Conservation (phyloP, 164 flowering plant species). For the Sedum album region DNA sequence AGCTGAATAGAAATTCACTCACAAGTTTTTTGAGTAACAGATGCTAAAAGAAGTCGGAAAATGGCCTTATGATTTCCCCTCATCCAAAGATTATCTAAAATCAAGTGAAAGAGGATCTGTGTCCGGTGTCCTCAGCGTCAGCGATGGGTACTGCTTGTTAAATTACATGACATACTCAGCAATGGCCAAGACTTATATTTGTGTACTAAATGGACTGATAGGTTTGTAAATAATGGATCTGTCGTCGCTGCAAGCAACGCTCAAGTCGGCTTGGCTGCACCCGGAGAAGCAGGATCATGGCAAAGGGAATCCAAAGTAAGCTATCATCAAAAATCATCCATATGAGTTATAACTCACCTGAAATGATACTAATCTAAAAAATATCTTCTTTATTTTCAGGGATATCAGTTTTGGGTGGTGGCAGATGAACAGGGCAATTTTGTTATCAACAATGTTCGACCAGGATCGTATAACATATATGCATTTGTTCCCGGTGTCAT, state of each 20-base stretch:
- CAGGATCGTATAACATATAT: conserved; percentile 63
- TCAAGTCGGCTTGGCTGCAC: conserved; percentile 74
- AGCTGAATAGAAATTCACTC: too few species aligned
- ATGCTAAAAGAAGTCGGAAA: conserved; percentile 50
- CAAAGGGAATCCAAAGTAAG: conserved; percentile 79
- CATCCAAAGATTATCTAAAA: conserved; percentile 50
- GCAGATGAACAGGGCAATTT: conserved; percentile 55
- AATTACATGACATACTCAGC: too few species aligned
- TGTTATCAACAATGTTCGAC: conserved; percentile 32
- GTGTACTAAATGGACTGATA: conserved; percentile 11
- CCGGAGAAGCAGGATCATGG: conserved; percentile 82
- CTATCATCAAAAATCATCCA: background rate
- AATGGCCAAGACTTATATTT: too few species aligned
- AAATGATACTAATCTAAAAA: background rate
- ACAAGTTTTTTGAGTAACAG: conserved; percentile 20
- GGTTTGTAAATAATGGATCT: conserved; percentile 29
- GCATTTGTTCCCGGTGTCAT: conserved; percentile 72
- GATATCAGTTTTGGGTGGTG: conserved; percentile 76
- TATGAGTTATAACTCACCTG: background rate
- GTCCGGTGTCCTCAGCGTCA: conserved; percentile 51
- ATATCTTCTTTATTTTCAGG: conserved; percentile 25
- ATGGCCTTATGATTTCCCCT: conserved; percentile 83
- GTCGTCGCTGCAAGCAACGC: conserved; percentile 40
- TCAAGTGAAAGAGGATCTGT: conserved; percentile 49
- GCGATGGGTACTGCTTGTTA: conserved; percentile 34